phyloP scores from a whole-genome alignment of 225 moss, liverwort and hornwort genomes.

The Straminergon stramineum region DNA sequence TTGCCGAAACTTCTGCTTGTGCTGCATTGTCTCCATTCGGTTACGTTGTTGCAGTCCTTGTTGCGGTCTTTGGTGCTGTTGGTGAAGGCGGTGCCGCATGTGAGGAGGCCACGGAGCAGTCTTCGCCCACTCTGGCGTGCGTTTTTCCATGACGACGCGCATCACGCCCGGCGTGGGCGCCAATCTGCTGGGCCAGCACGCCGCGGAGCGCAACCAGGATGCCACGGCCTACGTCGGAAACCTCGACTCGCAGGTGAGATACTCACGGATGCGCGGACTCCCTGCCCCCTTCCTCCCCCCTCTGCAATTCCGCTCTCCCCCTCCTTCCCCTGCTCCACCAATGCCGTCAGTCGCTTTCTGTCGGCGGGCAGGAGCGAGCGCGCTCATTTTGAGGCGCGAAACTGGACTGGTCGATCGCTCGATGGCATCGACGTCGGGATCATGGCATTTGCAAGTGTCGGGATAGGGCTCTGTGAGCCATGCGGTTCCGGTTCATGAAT shows the following conservation, averaged over 20 bases:
- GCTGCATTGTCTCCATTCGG: neutral
- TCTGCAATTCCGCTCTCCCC: neutral
- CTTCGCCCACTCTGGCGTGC: neutral
- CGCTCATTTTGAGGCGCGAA: neutral
- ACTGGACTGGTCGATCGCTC: neutral
- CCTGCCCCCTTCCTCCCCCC: no score
- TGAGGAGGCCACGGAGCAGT: neutral
- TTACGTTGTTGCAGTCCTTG: neutral
- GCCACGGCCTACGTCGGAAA: conserved; percentile 98
- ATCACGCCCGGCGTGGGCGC: conserved; percentile 99
- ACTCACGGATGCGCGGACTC: neutral
- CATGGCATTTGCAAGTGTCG: neutral
- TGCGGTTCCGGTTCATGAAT: neutral
- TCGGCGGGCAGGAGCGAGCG: neutral
- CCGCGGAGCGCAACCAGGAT: conserved; percentile 99
- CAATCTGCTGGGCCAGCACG: conserved; percentile 93
- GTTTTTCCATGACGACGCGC: conserved; percentile 71
- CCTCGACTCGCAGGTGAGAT: conserved; percentile 77
- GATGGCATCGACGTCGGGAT: neutral
- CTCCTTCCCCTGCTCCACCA: neutral
- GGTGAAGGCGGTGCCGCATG: neutral
- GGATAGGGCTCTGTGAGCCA: neutral
- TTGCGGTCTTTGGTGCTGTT: neutral
- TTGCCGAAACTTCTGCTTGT: neutral
- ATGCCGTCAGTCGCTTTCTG: neutral